Conservation (phyloP, 2,329 filamentous ascomycete genomes). For the Emmonsiellopsis sp. region DNA sequence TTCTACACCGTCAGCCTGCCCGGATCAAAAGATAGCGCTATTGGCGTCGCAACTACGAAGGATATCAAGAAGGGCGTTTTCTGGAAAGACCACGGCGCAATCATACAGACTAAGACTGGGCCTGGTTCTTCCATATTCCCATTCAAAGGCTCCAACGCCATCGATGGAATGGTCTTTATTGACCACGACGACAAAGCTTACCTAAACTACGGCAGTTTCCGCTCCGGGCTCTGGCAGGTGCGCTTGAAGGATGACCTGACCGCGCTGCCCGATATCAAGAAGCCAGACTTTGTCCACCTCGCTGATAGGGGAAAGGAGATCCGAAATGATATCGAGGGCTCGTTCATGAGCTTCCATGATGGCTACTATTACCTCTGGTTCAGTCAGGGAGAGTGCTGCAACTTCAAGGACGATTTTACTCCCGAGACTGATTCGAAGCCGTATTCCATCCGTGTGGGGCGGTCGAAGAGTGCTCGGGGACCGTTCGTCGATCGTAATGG, state of each 20-base stretch:
- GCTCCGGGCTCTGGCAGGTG: conserved; percentile 28
- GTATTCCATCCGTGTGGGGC: conserved; percentile 25
- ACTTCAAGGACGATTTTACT: conserved; percentile 13
- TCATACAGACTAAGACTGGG: conserved; percentile 25
- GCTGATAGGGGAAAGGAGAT: conserved; percentile 14
- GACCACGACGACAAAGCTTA: conserved; percentile 20
- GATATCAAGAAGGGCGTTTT: conserved; percentile 12
- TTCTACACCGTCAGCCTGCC: conserved; percentile 25
- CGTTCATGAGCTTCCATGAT: conserved; percentile 26
- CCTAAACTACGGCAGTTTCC: conserved; percentile 28
- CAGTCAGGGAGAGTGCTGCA: conserved; percentile 31
- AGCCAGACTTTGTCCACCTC: conserved; percentile 22
- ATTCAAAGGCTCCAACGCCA: conserved; percentile 28
- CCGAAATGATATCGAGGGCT: conserved; percentile 24
- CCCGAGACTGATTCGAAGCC: background rate
- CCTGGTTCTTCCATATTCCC: conserved; percentile 19
- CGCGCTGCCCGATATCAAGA: conserved; percentile 16
- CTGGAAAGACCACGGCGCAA: conserved; percentile 29
- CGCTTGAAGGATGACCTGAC: conserved; percentile 24
- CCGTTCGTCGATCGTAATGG: conserved; percentile 27
- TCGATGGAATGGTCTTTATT: conserved; percentile 25
- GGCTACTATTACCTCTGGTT: conserved; percentile 34
- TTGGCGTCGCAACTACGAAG: conserved; percentile 26
- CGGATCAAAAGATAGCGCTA: conserved; percentile 25
- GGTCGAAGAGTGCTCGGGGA: conserved; percentile 23